Conservation (phyloP, 352 stramenopile genomes). For the Nothophytophthora sp. region DNA sequence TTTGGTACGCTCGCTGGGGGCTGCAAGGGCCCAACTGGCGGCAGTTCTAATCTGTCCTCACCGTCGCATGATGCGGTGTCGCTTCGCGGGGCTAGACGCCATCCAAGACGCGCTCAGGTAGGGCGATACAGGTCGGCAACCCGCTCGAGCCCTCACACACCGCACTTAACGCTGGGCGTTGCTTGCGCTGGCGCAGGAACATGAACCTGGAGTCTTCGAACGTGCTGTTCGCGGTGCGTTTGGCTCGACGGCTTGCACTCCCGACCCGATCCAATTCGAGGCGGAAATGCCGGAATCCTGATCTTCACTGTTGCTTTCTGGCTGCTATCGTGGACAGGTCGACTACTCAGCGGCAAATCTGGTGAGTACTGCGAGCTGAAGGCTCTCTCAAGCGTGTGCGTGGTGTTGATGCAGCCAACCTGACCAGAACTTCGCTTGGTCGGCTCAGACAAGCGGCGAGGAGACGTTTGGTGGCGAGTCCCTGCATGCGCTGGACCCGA, state of each 20-base stretch:
- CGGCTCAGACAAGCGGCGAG: slow-evolving; percentile 33
- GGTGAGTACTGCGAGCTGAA: slow-evolving; percentile 15
- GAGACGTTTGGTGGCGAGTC: slow-evolving; percentile 55
- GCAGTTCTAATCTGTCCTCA: too few species aligned
- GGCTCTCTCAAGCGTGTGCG: too few species aligned
- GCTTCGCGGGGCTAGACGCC: slow-evolving; percentile 9
- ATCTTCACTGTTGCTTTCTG: too few species aligned
- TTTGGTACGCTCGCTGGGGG: slow-evolving; percentile 15
- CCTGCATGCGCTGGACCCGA: slow-evolving; percentile 63
- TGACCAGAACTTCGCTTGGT: too few species aligned
- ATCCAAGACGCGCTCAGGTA: slow-evolving; percentile 30
- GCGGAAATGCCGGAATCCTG: too few species aligned
- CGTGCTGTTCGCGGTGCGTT: slow-evolving; percentile 56
- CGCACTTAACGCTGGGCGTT: not conserved
- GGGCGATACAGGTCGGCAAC: not conserved
- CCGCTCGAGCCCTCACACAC: too few species aligned
- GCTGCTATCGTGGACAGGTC: slow-evolving; percentile 29
- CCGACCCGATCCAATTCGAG: too few species aligned
- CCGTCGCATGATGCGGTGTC: too few species aligned
- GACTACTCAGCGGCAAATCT: slow-evolving; percentile 76
- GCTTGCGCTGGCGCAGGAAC: slow-evolving; percentile 10
- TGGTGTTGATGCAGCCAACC: too few species aligned
- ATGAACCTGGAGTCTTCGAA: slow-evolving; percentile 70
- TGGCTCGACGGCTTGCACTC: not conserved
- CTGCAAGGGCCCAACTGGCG: not conserved